Evolutionary conservation across 1,139 yeast species (phyloP).

Genomic region (Debaryomycetaceae sp.): DNA sequence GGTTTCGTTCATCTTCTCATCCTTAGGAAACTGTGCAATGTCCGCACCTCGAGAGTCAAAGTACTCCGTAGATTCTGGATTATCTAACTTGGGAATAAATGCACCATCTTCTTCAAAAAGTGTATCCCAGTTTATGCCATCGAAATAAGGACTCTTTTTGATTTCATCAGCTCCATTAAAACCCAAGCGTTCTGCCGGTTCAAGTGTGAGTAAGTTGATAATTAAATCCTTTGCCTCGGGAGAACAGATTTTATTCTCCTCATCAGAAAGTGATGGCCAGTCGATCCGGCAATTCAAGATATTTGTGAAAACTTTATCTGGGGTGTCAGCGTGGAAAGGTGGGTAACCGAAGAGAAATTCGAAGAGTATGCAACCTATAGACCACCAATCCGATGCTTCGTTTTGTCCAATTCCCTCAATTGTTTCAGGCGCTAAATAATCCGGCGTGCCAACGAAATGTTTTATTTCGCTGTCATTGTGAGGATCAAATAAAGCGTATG

Average conservation of each 20-base stretch:
- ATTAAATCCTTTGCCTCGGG: constrained; percentile 75
- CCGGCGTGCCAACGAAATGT: constrained; percentile 94
- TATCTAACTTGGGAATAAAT: constrained; percentile 74
- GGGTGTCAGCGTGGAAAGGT: constrained; percentile 85
- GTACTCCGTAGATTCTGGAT: constrained; percentile 89
- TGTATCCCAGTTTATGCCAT: constrained; percentile 68
- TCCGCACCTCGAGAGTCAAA: constrained; percentile 91
- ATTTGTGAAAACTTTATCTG: constrained; percentile 77
- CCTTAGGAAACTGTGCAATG: constrained; percentile 57
- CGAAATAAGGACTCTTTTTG: constrained; percentile 71
- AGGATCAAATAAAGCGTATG: constrained; percentile 72
- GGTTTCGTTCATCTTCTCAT: constrained; percentile 35
- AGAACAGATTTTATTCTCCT: constrained; percentile 52
- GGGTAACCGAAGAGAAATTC: constrained; percentile 92
- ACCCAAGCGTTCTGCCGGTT: constrained; percentile 71
- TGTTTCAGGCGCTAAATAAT: constrained; percentile 95
- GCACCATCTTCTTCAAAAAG: constrained; percentile 75
- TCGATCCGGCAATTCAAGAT: constrained; percentile 70
- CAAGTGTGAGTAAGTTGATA: constrained; percentile 52
- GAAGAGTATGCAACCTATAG: constrained; percentile 90
- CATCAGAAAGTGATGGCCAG: constrained; percentile 73
- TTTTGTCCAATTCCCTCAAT: constrained; percentile 83
- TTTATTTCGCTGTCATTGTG: constrained; percentile 42
- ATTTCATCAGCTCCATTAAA: constrained; percentile 75
- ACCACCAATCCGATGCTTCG: constrained; percentile 97